Evolutionary conservation across 1,139 yeast genomes (phyloP).

Genomic region (Yamadazyma sp.): DNA sequence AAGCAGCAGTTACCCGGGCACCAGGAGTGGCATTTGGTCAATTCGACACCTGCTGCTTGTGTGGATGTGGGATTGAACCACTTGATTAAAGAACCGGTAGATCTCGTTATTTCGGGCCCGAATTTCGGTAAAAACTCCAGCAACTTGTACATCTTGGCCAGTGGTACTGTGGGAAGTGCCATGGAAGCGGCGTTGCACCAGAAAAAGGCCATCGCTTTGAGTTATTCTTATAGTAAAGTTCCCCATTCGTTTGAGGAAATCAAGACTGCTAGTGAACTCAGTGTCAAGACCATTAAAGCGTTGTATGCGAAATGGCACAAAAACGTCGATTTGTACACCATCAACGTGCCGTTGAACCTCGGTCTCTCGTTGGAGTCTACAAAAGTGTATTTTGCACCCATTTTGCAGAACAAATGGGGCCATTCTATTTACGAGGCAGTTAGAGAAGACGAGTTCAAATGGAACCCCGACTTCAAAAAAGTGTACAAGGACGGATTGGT

Average conservation of each 20-base stretch:
- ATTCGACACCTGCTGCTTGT: slow-evolving; percentile 96
- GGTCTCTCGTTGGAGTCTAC: slow-evolving; percentile 52
- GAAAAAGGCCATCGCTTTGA: slow-evolving; percentile 71
- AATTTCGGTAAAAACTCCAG: slow-evolving; percentile 92
- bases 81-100: slow-evolving; percentile 52
- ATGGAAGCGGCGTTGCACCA: slow-evolving; percentile 90
- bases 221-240: slow-evolving; percentile 70
- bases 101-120: slow-evolving; percentile 90
- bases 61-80: slow-evolving; percentile 88
- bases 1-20: slow-evolving; percentile 32
- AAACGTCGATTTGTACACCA: slow-evolving; percentile 69
- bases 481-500: slow-evolving; percentile 61
- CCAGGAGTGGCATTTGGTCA: slow-evolving; percentile 82
- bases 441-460: slow-evolving; percentile 47
- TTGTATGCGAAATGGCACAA: slow-evolving; percentile 45
- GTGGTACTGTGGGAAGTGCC: slow-evolving; percentile 98
- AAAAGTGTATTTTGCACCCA: slow-evolving; percentile 69
- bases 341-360: slow-evolving; percentile 74
- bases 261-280: slow-evolving; percentile 64
- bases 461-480: slow-evolving; percentile 81
- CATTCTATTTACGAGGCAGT: slow-evolving; percentile 48
- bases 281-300: slow-evolving; percentile 61
- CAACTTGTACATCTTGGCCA: slow-evolving; percentile 83
- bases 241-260: slow-evolving; percentile 55
- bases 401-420: slow-evolving; percentile 74